Percentiles rank a stretch among this genome's conserved stretches.
phyloP scores from a whole-genome alignment of 108 stramenopile species.

The Hondaea fermentalgiana region DNA sequence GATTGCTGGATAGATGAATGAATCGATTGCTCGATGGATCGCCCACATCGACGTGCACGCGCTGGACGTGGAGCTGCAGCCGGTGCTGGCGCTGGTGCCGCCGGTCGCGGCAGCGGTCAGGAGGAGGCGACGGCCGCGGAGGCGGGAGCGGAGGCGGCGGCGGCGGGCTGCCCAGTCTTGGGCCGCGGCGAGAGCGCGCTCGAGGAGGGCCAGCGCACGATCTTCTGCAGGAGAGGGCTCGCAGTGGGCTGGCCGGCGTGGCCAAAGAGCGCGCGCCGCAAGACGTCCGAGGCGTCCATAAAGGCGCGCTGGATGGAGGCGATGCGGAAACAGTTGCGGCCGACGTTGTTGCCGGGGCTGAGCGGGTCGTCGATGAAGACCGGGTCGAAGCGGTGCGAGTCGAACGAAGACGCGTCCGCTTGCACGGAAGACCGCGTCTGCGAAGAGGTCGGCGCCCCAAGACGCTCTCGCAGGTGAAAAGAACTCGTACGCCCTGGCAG shows the following conservation, averaged over 20 bases:
- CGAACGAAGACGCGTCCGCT: neutral
- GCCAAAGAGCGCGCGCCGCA: neutral
- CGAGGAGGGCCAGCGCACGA: neutral
- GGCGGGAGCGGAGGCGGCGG: no score
- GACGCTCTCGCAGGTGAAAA: neutral
- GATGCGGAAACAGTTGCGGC: slow-evolving; percentile 54
- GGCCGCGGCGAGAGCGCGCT: neutral
- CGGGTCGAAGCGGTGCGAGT: slow-evolving; percentile 43
- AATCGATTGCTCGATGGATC: no score
- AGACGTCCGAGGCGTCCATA: neutral
- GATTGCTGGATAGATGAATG: no score
- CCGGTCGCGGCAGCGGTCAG: no score
- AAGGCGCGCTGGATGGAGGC: neutral
- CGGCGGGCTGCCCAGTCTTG: no score
- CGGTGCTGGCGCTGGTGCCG: no score
- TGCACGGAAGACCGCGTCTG: neutral
- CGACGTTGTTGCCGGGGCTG: slow-evolving; percentile 49
- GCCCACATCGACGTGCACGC: no score
- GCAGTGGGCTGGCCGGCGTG: neutral
- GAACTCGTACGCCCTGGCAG: neutral
- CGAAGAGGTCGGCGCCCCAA: neutral
- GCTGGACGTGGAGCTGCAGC: no score
- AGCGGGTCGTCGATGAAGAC: slow-evolving; percentile 55
- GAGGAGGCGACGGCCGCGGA: no score
- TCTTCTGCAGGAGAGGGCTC: neutral